Percentiles rank a stretch among this genome's conserved stretches.
Evolutionary conservation across 2,329 filamentous ascomycete species (phyloP).

Genomic region (Hypoxylon sp.): DNA sequence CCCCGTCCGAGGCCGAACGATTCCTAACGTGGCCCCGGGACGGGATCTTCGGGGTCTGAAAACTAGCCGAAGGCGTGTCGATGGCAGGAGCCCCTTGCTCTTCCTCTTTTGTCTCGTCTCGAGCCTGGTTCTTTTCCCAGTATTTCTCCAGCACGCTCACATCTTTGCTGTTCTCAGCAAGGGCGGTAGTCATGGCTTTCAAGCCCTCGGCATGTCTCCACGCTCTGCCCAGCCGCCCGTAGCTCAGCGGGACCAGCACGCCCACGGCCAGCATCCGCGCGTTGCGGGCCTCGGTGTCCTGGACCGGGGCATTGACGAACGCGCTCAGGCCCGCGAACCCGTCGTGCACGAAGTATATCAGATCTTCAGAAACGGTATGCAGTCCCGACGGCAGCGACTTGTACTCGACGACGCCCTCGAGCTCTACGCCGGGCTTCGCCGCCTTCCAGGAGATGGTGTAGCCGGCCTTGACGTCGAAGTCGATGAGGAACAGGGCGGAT

Average conservation of each 20-base stretch:
- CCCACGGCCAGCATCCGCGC: constrained; percentile 95
- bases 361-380: constrained; percentile 87
- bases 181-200: constrained; percentile 76
- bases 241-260: constrained; percentile 85
- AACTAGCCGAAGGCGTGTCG: constrained; percentile 63
- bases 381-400: constrained; percentile 94
- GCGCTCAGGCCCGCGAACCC: constrained; percentile 89
- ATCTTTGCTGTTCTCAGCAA: constrained; percentile 74
- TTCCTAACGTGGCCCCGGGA: constrained; percentile 63
- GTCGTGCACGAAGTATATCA: constrained; percentile 93
- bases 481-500: constrained; percentile 86
- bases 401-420: constrained; percentile 93
- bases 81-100: constrained; percentile 51
- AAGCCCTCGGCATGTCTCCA: constrained; percentile 88
- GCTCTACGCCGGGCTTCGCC: constrained; percentile 73
- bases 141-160: constrained; percentile 78
- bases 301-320: constrained; percentile 85
- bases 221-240: constrained; percentile 84
- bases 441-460: constrained; percentile 92
- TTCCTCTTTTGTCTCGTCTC: constrained; percentile 53
- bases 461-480: constrained; percentile 92
- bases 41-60: constrained; percentile 52
- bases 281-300: constrained; percentile 81
- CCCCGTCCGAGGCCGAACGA: constrained; percentile 72
- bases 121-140: constrained; percentile 74